These are phyloP conservation scores for Volvariella surrecta DNA, from an alignment of 1,284 basidiomycete species.

Conservation along the genomic window DNA sequence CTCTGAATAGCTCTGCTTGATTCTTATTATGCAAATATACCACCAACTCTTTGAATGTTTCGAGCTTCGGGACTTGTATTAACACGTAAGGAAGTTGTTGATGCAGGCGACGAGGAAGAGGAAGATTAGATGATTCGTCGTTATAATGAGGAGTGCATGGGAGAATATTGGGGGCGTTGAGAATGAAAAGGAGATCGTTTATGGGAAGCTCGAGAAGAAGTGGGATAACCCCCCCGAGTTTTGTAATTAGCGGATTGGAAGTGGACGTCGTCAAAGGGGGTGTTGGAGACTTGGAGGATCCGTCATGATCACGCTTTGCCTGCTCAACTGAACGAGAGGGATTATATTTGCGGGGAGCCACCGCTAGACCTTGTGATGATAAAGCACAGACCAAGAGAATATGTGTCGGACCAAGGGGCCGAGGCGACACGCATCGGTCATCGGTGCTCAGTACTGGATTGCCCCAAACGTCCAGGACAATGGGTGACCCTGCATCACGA, in stretches of 20 bases:
- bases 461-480: too few species aligned
- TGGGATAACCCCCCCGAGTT: constrained; percentile 2
- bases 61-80: constrained; percentile 23
- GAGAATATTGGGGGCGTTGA: not conserved
- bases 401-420: constrained; percentile 28
- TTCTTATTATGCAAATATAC: constrained; percentile 31
- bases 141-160: not conserved
- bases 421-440: constrained; percentile 25
- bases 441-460: constrained; percentile 14
- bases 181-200: constrained; percentile 21
- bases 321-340: constrained; percentile 6
- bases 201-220: constrained; percentile 24
- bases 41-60: constrained; percentile 26
- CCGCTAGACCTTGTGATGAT: too few species aligned
- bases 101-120: constrained; percentile 19
- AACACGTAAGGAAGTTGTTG: constrained; percentile 25
- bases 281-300: not conserved
- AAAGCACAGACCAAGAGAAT: constrained; percentile 22
- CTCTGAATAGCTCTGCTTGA: constrained; percentile 26
- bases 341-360: too few species aligned
- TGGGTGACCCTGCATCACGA: too few species aligned
- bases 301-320: constrained; percentile 3
- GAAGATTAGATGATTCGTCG: not conserved
- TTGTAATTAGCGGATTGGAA: too few species aligned
- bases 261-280: not conserved